Conservation (phyloP, 306 rosid species). For the Aeschynomene evenia region DNA sequence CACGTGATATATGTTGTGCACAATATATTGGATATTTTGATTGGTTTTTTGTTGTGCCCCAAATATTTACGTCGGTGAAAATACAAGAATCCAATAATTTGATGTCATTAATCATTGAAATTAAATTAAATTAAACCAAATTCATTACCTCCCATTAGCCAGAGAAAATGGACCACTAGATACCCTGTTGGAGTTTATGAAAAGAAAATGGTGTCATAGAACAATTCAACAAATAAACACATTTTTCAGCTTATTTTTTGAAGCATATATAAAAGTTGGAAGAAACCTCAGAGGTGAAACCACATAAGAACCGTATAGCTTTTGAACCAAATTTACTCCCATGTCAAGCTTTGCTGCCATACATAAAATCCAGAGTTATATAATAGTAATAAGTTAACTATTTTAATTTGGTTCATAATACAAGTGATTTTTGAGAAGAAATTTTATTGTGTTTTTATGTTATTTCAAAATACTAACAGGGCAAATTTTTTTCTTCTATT, state of each 20-base stretch:
- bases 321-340: constrained; percentile 58
- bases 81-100: background rate
- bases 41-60: too few species aligned
- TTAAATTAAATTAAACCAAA: constrained; percentile 28
- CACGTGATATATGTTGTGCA: too few species aligned
- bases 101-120: background rate
- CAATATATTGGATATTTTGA: too few species aligned
- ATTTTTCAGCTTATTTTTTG: background rate
- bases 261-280: background rate
- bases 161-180: constrained; percentile 44
- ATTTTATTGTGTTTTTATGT: background rate
- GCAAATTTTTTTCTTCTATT: background rate
- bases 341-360: constrained; percentile 65
- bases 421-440: background rate
- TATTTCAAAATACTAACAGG: background rate
- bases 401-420: background rate
- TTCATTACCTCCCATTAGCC: constrained; percentile 52
- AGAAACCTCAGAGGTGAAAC: constrained; percentile 53
- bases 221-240: background rate
- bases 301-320: constrained; percentile 48
- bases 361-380: background rate
- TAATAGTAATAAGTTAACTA: background rate
- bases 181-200: constrained; percentile 30
- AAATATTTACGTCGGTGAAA: too few species aligned
- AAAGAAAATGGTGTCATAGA: background rate